A percentile compares a stretch with the other conserved stretches of the same genome.
Evolutionary conservation across 768 basidiomycete species (phyloP).

Genomic region (Cyathus striatus): DNA sequence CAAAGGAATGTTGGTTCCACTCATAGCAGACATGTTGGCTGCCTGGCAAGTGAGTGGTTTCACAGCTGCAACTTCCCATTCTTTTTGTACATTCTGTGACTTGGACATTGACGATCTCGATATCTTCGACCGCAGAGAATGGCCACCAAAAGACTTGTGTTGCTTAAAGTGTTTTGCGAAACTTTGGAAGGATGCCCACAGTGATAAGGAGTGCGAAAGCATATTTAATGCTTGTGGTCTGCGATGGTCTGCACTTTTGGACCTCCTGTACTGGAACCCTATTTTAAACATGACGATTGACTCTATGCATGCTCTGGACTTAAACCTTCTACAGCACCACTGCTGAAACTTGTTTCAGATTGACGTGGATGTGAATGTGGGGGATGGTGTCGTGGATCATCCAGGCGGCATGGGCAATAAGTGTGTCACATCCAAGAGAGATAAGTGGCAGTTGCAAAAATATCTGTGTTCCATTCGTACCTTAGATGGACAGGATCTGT

Average conservation of each 20-base stretch:
- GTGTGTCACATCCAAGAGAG: slow-evolving; percentile 1
- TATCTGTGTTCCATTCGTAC: slow-evolving; percentile 8
- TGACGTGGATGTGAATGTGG: background rate
- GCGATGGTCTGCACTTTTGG: slow-evolving; percentile 21
- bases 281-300: slow-evolving; percentile 7
- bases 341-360: slow-evolving; percentile 2
- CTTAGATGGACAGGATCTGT: slow-evolving; percentile 3
- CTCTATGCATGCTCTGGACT: slow-evolving; percentile 12
- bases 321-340: slow-evolving; percentile 10
- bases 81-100: slow-evolving; percentile 17
- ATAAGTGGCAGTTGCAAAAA: slow-evolving; percentile 1
- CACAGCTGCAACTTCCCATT: slow-evolving; percentile 6
- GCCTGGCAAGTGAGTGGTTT: slow-evolving; percentile 19
- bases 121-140: background rate
- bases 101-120: slow-evolving; percentile 4
- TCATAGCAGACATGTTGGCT: slow-evolving; percentile 28
- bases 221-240: slow-evolving; percentile 16
- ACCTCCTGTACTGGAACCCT: slow-evolving; percentile 11
- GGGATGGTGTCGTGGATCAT: background rate
- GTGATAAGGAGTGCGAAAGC: slow-evolving; percentile 4
- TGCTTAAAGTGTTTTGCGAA: background rate
- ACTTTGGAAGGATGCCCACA: slow-evolving; percentile 14
- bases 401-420: background rate
- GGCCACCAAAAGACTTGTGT: background rate
- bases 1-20: slow-evolving; percentile 20